These are phyloP conservation scores for Hyphopichia khmerensis DNA, from an alignment of 1,139 yeast genomes.

Conservation along the genomic window DNA sequence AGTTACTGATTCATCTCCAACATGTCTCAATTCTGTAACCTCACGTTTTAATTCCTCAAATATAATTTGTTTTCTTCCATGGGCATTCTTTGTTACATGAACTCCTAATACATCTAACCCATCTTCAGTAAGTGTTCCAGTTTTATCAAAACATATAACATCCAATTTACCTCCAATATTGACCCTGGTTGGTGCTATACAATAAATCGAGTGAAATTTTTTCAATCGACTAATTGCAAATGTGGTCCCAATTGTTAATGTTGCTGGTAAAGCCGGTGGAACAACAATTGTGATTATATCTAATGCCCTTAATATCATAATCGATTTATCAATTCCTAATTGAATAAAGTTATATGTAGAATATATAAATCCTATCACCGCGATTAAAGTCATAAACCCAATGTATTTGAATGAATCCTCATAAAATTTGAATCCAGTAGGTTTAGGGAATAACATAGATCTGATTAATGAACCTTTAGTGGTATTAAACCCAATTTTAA, in stretches of 20 bases:
- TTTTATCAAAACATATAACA: constrained; percentile 88
- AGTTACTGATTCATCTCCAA: constrained; percentile 19
- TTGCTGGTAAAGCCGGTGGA: constrained; percentile 98
- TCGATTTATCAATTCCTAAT: constrained; percentile 64
- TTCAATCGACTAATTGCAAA: constrained; percentile 82
- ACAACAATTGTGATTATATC: constrained; percentile 95
- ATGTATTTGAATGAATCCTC: constrained; percentile 92
- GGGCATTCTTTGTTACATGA: constrained; percentile 57
- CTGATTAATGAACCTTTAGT: constrained; percentile 94
- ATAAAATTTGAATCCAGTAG: constrained; percentile 89
- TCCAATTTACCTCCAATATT: constrained; percentile 94
- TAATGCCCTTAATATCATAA: constrained; percentile 83
- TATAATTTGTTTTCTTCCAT: constrained; percentile 49
- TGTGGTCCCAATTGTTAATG: constrained; percentile 92
- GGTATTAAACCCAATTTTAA: constrained; percentile 89
- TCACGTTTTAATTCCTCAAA: constrained; percentile 44
- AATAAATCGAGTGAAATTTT: constrained; percentile 60
- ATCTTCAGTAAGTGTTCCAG: constrained; percentile 96
- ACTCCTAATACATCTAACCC: constrained; percentile 92
- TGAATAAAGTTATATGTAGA: constrained; percentile 81
- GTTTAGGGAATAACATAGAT: constrained; percentile 95
- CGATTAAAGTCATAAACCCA: constrained; percentile 89
- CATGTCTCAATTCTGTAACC: constrained; percentile 19
- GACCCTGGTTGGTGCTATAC: constrained; percentile 91
- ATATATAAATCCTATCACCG: constrained; percentile 77